Evolutionary conservation across 345 rosid genomes (phyloP), one percentile per base, ranked within the genome.

Genomic region (Pugionium dolabratum): DNA sequence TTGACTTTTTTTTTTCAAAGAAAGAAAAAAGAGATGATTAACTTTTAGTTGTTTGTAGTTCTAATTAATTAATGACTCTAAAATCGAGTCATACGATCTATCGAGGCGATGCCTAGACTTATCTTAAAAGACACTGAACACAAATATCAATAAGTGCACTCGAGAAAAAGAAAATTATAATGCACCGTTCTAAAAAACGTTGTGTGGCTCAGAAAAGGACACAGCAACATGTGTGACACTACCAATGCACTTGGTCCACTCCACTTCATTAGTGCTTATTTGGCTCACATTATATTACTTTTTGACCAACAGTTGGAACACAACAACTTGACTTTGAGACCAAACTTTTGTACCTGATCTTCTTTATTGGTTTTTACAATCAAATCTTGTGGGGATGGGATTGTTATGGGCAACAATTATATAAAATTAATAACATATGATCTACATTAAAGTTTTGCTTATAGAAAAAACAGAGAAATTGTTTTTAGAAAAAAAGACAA

Each of bases 191-290:
- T 32, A 39, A 18, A 18, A 57, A 70, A 18, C 18, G 35, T 62
- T 45, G 62, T 7, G 69, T 62, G 75, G 68, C 56, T 62, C 74
- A 41, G 68, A 62, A 62, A 54, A 62, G 68, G 75, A 70, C 49
- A 46, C 44, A 54, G 41, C 69, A 54, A 62, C 43, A 70, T 18
- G 18, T 70, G 69, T 47, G 36, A 62, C 36, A 42, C 68, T 62
- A 70, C 69, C 75, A 62, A 57, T 47, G 54, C 45, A 37, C 63
- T 46, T 18, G 69, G 57, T 46, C 69, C 69, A 54, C 75, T 62
- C 47, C 44, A 54, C 46, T 18, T 18, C 18, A 18, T 18, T 36
- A 44, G 62, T 61, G 50, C 26, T 54, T 39, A 30, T 67, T 18
- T 26, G 69, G 25, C 57, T 70, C 50, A 30, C 56, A 54, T 26